Evolutionary conservation across 2,329 filamentous ascomycete genomes (phyloP), one percentile per base, ranked within the genome.

Genomic region (Botrytis deweyae): DNA sequence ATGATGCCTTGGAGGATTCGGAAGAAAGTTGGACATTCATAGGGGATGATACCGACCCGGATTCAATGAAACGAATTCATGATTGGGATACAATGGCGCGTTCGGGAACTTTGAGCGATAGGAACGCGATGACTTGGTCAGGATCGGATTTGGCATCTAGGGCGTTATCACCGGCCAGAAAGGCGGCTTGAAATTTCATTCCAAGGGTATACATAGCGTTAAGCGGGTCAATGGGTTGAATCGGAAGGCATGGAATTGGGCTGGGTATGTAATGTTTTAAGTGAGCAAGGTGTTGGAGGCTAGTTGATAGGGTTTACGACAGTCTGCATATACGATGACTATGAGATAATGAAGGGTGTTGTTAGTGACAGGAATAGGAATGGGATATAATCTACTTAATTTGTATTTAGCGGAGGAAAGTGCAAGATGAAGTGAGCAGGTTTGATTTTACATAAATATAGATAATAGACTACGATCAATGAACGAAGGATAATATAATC

Each of bases 21-120:
- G 75, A 93, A 79, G 94, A 97, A 81, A 93, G 91, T 80, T 98
- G 95, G 95, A 98, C 95, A 0, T 94, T 98, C 82, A 88, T 98
- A 33, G 94, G 93, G 4, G 81, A 81, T 73, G 81, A 82, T 44
- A 78, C 78, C 61, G 81, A 82, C 58, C 78, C 80, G 10, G 80
- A 80, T 4, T 66, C 81, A 2, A 70, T 79, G n/a, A 77, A 75
- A 61, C 76, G 79, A 2, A 78, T 81, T 52, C 78, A 81, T 52
- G 78, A 79, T 33, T 82, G 80, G 80, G 79, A 82, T 38, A 69
- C 74, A 2, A 78, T 80, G 73, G 78, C 79, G 29, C 78, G 77
- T 58, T 78, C 75, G 46, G 77, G 76, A 2, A 75, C 70, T 3
- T 63, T 76, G 6, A 72, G 70, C 49, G 70, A 68, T 22, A 68